These are phyloP conservation scores for Cicer pinnatifidum DNA, from an alignment of 306 rosid genomes.

Conservation along the genomic window DNA sequence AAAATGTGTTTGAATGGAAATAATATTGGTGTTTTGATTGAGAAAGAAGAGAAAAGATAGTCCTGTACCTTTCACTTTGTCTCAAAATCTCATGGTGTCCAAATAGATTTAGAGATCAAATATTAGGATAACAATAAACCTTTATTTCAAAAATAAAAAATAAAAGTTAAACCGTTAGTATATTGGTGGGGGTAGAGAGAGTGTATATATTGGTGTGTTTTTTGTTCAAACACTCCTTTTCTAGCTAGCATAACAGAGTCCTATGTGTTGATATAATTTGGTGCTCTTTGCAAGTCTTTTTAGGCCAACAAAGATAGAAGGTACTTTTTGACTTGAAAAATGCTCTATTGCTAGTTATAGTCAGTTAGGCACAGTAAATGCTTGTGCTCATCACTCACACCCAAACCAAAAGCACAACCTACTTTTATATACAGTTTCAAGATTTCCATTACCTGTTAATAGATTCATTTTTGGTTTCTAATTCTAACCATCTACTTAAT, in stretches of 20 bases:
- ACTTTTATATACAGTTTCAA: conserved; percentile 47
- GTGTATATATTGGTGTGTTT: conserved; percentile 53
- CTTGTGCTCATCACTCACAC: conserved; percentile 42
- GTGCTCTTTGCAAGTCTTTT: conserved; percentile 90
- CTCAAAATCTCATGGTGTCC: conserved; percentile 55
- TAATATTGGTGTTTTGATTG: conserved; percentile 46
- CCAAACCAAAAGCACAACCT: conserved; percentile 36
- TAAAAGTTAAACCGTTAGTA: conserved; percentile 57
- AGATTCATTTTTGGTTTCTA: conserved; percentile 42
- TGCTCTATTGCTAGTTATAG: conserved; percentile 36
- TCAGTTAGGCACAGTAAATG: conserved; percentile 37
- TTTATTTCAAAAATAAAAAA: conserved; percentile 30
- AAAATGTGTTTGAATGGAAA: conserved; percentile 53
- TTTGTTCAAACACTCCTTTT: conserved; percentile 92
- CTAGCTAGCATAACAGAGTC: conserved; percentile 63
- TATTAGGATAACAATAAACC: conserved; percentile 42
- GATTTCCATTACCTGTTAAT: conserved; percentile 57
- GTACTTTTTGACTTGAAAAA: conserved; percentile 84
- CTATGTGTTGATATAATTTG: conserved; percentile 83
- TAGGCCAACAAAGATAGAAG: conserved; percentile 89
- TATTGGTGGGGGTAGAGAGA: conserved; percentile 54
- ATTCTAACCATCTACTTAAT: conserved; percentile 11
- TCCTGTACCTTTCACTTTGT: conserved; percentile 57
- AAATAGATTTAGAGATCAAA: conserved; percentile 45
- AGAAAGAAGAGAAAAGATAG: conserved; percentile 58